A percentile compares a stretch with the other conserved stretches of the same genome.
Conservation (phyloP, 495 filamentous ascomycete species). For the Daldinia caldariorum region DNA sequence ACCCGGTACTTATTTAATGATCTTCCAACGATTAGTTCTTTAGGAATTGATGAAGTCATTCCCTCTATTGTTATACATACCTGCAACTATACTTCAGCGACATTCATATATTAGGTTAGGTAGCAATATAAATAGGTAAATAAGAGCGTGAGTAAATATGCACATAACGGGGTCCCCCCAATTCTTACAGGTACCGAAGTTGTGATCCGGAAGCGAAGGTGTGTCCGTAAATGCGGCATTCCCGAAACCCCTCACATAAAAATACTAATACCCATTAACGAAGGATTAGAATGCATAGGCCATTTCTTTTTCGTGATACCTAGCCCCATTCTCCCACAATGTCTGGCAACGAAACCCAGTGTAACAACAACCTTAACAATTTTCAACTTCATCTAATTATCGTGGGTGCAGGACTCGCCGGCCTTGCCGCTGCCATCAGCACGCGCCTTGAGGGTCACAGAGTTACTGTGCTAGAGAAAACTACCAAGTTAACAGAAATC, state of each 20-base stretch:
- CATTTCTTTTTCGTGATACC: not conserved
- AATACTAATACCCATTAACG: not conserved
- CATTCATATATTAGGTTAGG: not conserved
- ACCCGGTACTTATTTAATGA: not conserved
- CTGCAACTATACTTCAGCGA: not conserved
- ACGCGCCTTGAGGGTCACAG: conserved; percentile 12
- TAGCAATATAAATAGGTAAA: not conserved
- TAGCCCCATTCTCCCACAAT: not conserved
- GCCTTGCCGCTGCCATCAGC: conserved; percentile 56
- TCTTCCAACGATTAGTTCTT: not conserved
- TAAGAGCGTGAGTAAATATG: not conserved
- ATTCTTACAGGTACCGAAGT: not conserved
- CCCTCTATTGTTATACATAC: too few relatives aligned
- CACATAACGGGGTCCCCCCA: not conserved
- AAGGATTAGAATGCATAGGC: not conserved
- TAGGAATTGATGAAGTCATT: too few relatives aligned
- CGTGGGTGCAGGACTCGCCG: conserved; percentile 50
- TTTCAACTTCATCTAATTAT: not conserved
- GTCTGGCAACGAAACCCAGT: not conserved
- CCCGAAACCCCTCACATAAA: not conserved
- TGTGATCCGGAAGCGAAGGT: not conserved
- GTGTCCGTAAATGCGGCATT: not conserved
- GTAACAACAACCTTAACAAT: not conserved
- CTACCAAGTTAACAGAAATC: conserved; percentile 38
- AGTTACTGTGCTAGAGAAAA: conserved; percentile 15